Percentiles rank a stretch among this genome's conserved stretches.
These are phyloP conservation scores for Zoysia matrella DNA, from an alignment of 202 grass and related monocot genomes.

Conservation along the genomic window DNA sequence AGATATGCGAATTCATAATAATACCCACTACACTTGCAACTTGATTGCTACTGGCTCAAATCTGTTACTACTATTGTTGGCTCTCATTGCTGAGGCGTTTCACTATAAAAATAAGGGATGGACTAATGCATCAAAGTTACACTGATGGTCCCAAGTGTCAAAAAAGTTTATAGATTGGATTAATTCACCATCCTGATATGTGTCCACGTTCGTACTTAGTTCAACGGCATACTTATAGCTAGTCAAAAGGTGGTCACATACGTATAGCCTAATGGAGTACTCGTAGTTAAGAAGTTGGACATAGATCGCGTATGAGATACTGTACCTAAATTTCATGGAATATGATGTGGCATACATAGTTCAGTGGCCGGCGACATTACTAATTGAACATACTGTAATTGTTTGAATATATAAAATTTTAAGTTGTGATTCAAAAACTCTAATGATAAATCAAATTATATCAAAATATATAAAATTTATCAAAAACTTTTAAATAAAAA, in stretches of 20 bases:
- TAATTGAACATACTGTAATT: neutral
- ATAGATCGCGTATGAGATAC: slow-evolving; percentile 4
- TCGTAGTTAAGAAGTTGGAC: neutral
- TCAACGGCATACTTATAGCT: slow-evolving; percentile 30
- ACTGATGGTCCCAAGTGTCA: slow-evolving; percentile 4
- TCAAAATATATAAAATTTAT: too few species aligned
- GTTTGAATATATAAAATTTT: too few species aligned
- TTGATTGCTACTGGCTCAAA: too few species aligned
- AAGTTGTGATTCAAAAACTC: too few species aligned
- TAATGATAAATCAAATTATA: too few species aligned
- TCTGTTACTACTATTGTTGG: slow-evolving; percentile 3
- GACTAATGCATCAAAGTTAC: slow-evolving; percentile 1
- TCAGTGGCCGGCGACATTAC: neutral
- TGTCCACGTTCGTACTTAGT: neutral
- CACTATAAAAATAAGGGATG: slow-evolving; percentile 10
- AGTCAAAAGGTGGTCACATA: slow-evolving; percentile 39
- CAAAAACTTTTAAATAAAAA: too few species aligned
- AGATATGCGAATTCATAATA: too few species aligned
- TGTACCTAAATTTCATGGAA: neutral
- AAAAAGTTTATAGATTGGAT: neutral
- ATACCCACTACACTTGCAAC: too few species aligned
- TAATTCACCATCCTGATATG: slow-evolving; percentile 34
- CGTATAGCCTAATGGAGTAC: slow-evolving; percentile 16
- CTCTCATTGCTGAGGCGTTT: slow-evolving; percentile 9
- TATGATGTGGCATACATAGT: neutral